Percentiles rank a stretch among this genome's conserved stretches.
These are phyloP conservation scores for Neurospora sp. DNA, from an alignment of 495 filamentous ascomycete species.

Conservation along the genomic window DNA sequence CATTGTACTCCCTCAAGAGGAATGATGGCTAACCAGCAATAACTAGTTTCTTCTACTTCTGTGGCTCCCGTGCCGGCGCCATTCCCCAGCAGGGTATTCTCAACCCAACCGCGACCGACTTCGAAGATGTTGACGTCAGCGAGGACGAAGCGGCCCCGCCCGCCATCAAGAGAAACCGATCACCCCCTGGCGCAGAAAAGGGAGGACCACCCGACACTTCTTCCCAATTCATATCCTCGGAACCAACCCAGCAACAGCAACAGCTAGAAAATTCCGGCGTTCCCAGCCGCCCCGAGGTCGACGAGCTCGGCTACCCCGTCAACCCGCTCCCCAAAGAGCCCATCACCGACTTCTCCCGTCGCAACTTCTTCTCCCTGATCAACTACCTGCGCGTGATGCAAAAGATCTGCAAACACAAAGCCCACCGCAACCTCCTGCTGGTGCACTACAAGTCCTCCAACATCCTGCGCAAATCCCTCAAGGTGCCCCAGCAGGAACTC, in stretches of 20 bases:
- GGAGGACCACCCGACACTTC: slow-evolving; percentile 1
- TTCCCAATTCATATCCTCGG: background rate
- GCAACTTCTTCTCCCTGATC: slow-evolving; percentile 88
- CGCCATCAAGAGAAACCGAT: slow-evolving; percentile 54
- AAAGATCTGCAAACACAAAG: slow-evolving; percentile 90
- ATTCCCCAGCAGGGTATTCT: slow-evolving; percentile 11
- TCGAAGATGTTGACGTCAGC: slow-evolving; percentile 27
- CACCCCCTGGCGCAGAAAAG: slow-evolving; percentile 21
- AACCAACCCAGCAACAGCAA: background rate
- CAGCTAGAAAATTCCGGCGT: slow-evolving; percentile 40
- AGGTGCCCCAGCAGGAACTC: slow-evolving; percentile 78
- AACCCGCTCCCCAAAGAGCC: slow-evolving; percentile 57
- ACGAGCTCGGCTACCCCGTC: slow-evolving; percentile 74
- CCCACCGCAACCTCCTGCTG: slow-evolving; percentile 84
- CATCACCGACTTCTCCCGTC: slow-evolving; percentile 82
- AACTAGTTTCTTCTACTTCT: slow-evolving; percentile 82
- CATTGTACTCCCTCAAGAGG: too few species aligned
- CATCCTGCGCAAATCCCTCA: slow-evolving; percentile 80
- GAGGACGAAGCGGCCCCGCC: slow-evolving; percentile 77
- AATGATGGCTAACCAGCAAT: background rate
- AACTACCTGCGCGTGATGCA: slow-evolving; percentile 93
- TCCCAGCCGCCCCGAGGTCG: slow-evolving; percentile 63
- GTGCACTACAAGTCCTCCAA: slow-evolving; percentile 90
- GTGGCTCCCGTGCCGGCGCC: slow-evolving; percentile 43
- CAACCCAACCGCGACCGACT: slow-evolving; percentile 19